A percentile compares a stretch with the other conserved stretches of the same genome.
phyloP scores from a whole-genome alignment of 345 rosid species.

The Salix viminalis region DNA sequence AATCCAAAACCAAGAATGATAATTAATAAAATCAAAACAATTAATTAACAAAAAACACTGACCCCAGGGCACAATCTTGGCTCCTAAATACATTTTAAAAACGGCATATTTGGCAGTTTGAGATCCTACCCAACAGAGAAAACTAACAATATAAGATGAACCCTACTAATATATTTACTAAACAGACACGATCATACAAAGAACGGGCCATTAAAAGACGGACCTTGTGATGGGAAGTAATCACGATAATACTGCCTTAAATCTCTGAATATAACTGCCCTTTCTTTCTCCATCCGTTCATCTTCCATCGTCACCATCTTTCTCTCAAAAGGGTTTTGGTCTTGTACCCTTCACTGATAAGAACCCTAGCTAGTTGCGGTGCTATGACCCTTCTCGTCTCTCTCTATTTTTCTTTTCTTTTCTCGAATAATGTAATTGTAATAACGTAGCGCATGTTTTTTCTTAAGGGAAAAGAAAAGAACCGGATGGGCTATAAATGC shows the following conservation, averaged over 20 bases:
- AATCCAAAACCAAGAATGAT: background rate
- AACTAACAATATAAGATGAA: background rate
- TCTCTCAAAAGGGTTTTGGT: background rate
- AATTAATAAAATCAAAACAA: background rate
- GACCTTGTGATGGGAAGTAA: conserved; percentile 64
- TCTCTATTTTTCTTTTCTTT: too few species aligned
- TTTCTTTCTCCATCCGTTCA: background rate
- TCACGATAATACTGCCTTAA: conserved; percentile 64
- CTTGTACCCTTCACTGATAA: too few species aligned
- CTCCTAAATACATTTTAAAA: background rate
- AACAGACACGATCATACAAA: too few species aligned
- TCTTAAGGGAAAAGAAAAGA: too few species aligned
- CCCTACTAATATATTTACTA: background rate
- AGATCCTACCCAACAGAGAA: too few species aligned
- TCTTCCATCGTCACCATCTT: background rate
- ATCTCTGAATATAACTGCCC: conserved; percentile 35
- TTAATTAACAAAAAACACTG: background rate
- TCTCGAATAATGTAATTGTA: too few species aligned
- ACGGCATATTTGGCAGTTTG: too few species aligned
- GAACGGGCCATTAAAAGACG: background rate
- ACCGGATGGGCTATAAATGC: background rate
- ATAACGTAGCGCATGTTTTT: too few species aligned
- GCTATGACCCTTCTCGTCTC: too few species aligned
- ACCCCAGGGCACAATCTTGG: background rate
- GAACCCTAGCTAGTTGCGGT: too few species aligned